A percentile compares a stretch with the other conserved stretches of the same genome.
These are phyloP conservation scores for Zymoseptoria brevis DNA, from an alignment of 2,329 filamentous ascomycete genomes.

Conservation along the genomic window DNA sequence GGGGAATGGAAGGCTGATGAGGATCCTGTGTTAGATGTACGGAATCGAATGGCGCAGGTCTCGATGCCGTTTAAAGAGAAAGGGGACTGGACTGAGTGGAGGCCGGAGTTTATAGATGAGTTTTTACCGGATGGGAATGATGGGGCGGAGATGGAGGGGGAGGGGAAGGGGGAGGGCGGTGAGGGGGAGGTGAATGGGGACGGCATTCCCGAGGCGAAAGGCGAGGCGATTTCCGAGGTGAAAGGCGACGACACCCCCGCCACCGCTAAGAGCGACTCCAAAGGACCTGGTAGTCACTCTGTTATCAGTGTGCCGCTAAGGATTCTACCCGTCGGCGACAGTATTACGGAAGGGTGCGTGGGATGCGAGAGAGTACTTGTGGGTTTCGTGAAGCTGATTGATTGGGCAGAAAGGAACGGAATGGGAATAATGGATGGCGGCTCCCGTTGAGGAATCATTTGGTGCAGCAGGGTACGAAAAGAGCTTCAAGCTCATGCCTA, in stretches of 20 bases:
- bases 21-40: too few species aligned
- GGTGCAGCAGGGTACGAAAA: not conserved
- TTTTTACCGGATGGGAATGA: too few species aligned
- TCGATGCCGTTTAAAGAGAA: too few species aligned
- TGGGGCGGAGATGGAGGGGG: not conserved
- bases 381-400: not conserved
- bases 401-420: not conserved
- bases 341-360: not conserved
- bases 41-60: too few species aligned
- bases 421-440: not conserved
- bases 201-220: not conserved
- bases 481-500: too few species aligned
- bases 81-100: too few species aligned
- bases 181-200: not conserved
- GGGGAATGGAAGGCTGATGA: too few species aligned
- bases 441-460: not conserved
- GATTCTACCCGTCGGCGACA: not conserved
- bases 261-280: too few species aligned
- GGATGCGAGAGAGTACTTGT: not conserved
- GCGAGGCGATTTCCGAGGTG: not conserved
- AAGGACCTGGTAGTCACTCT: not conserved
- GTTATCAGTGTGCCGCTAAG: not conserved
- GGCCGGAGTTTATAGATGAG: too few species aligned
- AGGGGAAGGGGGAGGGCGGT: not conserved
- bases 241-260: not conserved